Percentiles rank a stretch among this genome's conserved stretches.
Evolutionary conservation across 192 early-diverging fungal species (phyloP).

Genomic region (Umbelopsis sp.): DNA sequence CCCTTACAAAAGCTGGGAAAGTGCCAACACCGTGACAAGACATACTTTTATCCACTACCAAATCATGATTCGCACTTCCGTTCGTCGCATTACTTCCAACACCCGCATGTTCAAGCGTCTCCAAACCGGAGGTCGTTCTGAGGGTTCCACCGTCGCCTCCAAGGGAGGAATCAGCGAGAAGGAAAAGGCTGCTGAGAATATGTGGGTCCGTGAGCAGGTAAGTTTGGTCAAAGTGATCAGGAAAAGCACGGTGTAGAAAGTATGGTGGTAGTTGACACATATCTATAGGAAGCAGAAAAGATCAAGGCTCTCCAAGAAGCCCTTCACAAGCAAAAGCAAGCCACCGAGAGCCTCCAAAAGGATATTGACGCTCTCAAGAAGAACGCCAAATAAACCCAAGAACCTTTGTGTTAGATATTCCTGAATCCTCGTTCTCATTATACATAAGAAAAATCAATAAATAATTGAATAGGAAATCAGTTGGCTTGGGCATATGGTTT

Average conservation of each 20-base stretch:
- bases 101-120: constrained; percentile 18
- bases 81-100: constrained; percentile 19
- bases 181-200: constrained; percentile 45
- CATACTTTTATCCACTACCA: constrained; percentile 1
- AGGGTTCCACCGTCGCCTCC: constrained; percentile 31
- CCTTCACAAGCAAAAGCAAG: constrained; percentile 35
- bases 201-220: constrained; percentile 41
- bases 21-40: not conserved
- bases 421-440: too few relatives aligned
- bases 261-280: not conserved
- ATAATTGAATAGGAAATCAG: not conserved
- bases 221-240: constrained; percentile 5
- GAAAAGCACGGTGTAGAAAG: not conserved
- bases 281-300: constrained; percentile 40
- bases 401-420: not conserved
- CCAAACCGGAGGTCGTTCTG: constrained; percentile 1
- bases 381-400: constrained; percentile 20
- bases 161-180: constrained; percentile 37
- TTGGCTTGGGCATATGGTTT: too few relatives aligned
- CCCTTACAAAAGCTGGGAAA: constrained; percentile 3
- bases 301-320: constrained; percentile 39
- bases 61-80: constrained; percentile 10
- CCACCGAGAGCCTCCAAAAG: constrained; percentile 30
- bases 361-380: constrained; percentile 34
- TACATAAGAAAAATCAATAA: not conserved